Base-by-base conservation (phyloP, 164 flowering plant genomes). In the Aristolochia fimbriata region DNA sequence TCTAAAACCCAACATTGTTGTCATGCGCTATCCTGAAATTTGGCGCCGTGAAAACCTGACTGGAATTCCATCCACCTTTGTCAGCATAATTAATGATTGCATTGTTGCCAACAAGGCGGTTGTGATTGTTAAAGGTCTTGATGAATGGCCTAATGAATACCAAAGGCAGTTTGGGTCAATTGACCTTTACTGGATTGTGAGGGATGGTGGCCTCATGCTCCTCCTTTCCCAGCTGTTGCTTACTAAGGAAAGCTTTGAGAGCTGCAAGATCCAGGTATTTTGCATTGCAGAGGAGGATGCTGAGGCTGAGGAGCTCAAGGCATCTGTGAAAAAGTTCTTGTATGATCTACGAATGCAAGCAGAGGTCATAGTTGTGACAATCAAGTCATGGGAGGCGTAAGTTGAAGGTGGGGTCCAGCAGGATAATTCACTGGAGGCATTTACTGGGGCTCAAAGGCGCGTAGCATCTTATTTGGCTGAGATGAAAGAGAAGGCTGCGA, bases 291-390 rank as follows among this genome's bases (percentile, higher is more conserved):
- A 94, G 69, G 99, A 94, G 77, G 99, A 91, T 51, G 62, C 81
- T 2, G 96, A 94, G 62, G 99, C 88, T 23, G 99, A 85, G 66
- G 87, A 60, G 51, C 89, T 94, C 47, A 91, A 88, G 61, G 87
- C 91, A 12, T 97, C 91, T 41, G 97, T 94, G 47, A 88, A 80
- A 76, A 91, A 88, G 68, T 94, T 94, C 66, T 79, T 94, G 1
- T 94, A 94, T 48, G 99, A 94, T 74, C 91, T 94, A n/a, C 77
- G 99, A n/a, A 86, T 94, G 96, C 99, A 86, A 57, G 99, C 99
- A 15, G 97, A 94, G 70, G 99, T 94, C 14, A 85, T 94, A 58
- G 99, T 94, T 0, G 64, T 94, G 46, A 77, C 96, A 7, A 94
- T 91, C 85, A 90, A 86, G 64, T 81, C 92, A 43, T 92, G 97